Evolutionary conservation across 768 basidiomycete genomes (phyloP).

Genomic region (Agrocybe pediades): DNA sequence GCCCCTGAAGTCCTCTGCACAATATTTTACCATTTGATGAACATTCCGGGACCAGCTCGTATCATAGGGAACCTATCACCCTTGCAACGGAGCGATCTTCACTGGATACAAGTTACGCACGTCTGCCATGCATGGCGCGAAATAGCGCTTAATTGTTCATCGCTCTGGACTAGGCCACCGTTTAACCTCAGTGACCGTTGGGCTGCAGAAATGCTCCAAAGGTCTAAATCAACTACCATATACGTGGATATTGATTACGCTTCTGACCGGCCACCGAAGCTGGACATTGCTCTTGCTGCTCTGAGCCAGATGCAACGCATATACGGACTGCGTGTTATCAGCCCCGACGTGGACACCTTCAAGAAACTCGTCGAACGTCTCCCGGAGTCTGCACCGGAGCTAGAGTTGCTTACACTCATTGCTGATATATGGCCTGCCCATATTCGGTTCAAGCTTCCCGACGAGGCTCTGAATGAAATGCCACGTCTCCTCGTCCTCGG

Average conservation of each 20-base stretch:
- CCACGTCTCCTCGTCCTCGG: conserved; percentile 1
- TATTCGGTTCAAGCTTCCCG: neutral
- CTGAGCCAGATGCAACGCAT: neutral
- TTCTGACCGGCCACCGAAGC: neutral
- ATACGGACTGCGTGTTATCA: neutral
- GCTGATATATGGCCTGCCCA: neutral
- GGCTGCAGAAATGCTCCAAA: conserved; percentile 10
- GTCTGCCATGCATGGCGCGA: conserved; percentile 11
- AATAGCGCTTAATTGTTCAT: conserved; percentile 4
- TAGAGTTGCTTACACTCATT: neutral
- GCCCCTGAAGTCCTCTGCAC: conserved; percentile 9
- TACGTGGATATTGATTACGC: neutral
- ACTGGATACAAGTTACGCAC: conserved; percentile 8
- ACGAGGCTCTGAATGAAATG: neutral
- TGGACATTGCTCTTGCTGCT: neutral
- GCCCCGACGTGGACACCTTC: too few relatives aligned
- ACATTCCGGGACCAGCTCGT: too few relatives aligned
- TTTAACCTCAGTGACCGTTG: neutral
- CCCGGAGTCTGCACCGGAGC: neutral
- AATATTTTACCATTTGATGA: conserved; percentile 3
- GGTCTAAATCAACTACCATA: conserved; percentile 8
- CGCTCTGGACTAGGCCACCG: conserved; percentile 6
- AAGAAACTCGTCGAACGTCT: too few relatives aligned
- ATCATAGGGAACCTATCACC: neutral
- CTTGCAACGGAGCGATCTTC: neutral